These are phyloP conservation scores for Pythium dissotocum DNA, from an alignment of 352 stramenopile species.

Conservation along the genomic window DNA sequence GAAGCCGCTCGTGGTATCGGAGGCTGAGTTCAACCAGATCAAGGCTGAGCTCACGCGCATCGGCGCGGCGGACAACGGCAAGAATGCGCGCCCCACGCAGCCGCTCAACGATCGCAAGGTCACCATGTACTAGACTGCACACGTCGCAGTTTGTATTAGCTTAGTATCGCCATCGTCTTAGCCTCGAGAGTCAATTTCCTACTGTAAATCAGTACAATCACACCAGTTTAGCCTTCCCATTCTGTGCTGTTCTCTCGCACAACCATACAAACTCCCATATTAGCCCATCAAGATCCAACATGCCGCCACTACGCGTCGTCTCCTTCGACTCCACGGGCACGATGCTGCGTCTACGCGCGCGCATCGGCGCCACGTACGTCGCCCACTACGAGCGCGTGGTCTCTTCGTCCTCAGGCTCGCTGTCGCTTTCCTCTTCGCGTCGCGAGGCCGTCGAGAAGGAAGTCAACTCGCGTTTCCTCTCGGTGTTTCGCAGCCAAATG, in stretches of 20 bases:
- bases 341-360: constrained; percentile 50
- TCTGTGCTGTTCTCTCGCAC: neutral
- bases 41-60: constrained; percentile 5
- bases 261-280: neutral
- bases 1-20: constrained; percentile 45
- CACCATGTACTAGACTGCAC: constrained; percentile 13
- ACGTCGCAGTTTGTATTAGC: constrained; percentile 1
- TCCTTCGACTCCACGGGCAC: constrained; percentile 72
- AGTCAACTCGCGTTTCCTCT: constrained; percentile 18
- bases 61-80: constrained; percentile 11
- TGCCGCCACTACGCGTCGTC: constrained; percentile 1
- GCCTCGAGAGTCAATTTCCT: neutral
- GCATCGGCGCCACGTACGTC: constrained; percentile 52
- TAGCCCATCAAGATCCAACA: neutral
- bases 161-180: neutral
- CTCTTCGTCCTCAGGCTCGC: constrained; percentile 17
- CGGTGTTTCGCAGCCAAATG: constrained; percentile 39
- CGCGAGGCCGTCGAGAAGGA: constrained; percentile 12
- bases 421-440: constrained; percentile 19
- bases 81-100: constrained; percentile 22
- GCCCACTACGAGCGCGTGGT: constrained; percentile 37
- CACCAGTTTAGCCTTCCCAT: neutral
- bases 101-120: constrained; percentile 25
- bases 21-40: constrained; percentile 36
- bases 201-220: neutral